These are phyloP conservation scores for Nitzschia inconspicua DNA, from an alignment of 108 stramenopile genomes.

Conservation along the genomic window DNA sequence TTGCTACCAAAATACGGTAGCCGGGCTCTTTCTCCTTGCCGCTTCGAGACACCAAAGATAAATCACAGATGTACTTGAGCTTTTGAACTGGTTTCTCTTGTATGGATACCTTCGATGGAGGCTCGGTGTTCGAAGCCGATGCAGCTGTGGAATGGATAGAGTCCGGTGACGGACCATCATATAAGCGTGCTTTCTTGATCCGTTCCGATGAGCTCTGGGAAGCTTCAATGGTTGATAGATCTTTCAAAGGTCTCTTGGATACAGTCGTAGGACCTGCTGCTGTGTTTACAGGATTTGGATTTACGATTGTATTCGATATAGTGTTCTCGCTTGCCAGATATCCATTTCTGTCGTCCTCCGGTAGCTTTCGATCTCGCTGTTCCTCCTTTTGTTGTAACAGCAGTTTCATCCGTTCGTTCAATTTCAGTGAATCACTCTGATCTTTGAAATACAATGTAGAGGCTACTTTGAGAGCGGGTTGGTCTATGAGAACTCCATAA, in stretches of 20 bases:
- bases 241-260: no score
- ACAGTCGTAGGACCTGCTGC: background rate
- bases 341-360: background rate
- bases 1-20: constrained; percentile 51
- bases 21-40: constrained; percentile 15
- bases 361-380: background rate
- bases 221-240: no score
- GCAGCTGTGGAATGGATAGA: no score
- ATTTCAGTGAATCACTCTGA: constrained; percentile 36
- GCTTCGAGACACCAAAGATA: background rate
- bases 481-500: constrained; percentile 52
- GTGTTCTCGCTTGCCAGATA: no score
- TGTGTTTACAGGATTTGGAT: no score
- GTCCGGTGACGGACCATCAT: no score
- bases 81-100: constrained; percentile 40
- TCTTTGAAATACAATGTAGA: constrained; percentile 38
- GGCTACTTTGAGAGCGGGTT: constrained; percentile 42
- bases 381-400: constrained; percentile 20
- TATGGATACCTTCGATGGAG: no score
- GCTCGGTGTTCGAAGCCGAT: no score
- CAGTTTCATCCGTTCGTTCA: constrained; percentile 50
- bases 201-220: no score
- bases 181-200: no score
- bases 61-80: constrained; percentile 26
- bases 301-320: no score